A percentile compares a stretch with the other conserved stretches of the same genome.
These are phyloP conservation scores for Ascomycota sp. DNA, from an alignment of 2,329 filamentous ascomycete genomes.

Conservation along the genomic window DNA sequence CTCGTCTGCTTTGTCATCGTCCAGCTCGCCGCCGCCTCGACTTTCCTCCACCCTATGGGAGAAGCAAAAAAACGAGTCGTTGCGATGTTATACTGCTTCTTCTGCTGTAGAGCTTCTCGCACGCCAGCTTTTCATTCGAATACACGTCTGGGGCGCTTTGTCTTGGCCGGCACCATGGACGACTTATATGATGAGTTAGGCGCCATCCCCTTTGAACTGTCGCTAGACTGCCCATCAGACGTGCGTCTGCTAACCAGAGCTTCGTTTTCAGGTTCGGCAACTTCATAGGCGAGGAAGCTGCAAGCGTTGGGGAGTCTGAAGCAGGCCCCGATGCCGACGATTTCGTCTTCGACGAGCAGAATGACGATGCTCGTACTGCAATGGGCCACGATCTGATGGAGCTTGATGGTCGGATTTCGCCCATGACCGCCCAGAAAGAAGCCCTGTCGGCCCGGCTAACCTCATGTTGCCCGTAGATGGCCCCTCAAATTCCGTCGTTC, in stretches of 20 bases:
- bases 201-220: neutral
- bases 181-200: constrained; percentile 87
- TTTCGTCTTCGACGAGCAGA: constrained; percentile 66
- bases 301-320: constrained; percentile 72
- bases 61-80: too few relatives aligned
- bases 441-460: neutral
- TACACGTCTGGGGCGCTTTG: too few relatives aligned
- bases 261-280: constrained; percentile 63
- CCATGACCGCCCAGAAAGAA: neutral
- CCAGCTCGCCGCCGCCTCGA: too few relatives aligned
- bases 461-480: constrained; percentile 29
- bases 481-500: constrained; percentile 86
- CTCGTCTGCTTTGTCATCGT: too few relatives aligned
- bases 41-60: too few relatives aligned
- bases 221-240: too few relatives aligned
- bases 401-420: constrained; percentile 44
- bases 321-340: constrained; percentile 52
- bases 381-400: constrained; percentile 79
- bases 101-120: too few relatives aligned
- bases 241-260: neutral
- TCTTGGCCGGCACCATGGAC: constrained; percentile 53
- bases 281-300: constrained; percentile 81
- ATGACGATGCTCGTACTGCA: constrained; percentile 44
- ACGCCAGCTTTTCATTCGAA: too few relatives aligned
- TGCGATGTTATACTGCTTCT: too few relatives aligned